Evolutionary conservation across 2,329 filamentous ascomycete species (phyloP).

Genomic region (Fusarium heterosporum): DNA sequence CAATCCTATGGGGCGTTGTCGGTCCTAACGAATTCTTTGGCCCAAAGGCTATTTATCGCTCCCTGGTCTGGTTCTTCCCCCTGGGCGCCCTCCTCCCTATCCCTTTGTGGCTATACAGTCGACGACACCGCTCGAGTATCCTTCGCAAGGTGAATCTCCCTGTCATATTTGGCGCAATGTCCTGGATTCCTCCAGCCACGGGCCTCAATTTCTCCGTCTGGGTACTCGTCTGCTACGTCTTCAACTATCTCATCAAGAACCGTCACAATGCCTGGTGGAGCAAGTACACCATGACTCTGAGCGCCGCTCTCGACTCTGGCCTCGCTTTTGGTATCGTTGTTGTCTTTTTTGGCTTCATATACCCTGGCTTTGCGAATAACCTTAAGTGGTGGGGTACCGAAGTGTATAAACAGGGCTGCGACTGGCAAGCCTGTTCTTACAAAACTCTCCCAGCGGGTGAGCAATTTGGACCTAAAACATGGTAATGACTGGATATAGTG

Average conservation of each 20-base stretch:
- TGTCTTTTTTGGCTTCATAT: conserved; percentile 89
- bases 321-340: conserved; percentile 85
- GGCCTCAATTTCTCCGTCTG: conserved; percentile 91
- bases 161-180: conserved; percentile 83
- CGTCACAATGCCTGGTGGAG: conserved; percentile 83
- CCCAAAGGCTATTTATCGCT: conserved; percentile 76
- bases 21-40: conserved; percentile 88
- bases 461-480: conserved; percentile 73
- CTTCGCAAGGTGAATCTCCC: conserved; percentile 84
- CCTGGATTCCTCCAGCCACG: conserved; percentile 88
- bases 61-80: conserved; percentile 84
- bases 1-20: conserved; percentile 89
- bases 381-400: conserved; percentile 93
- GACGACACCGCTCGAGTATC: conserved; percentile 69
- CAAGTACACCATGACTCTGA: conserved; percentile 91
- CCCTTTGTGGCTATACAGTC: conserved; percentile 77
- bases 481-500: conserved; percentile 54
- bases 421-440: conserved; percentile 85
- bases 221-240: conserved; percentile 85
- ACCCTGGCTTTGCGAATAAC: conserved; percentile 77
- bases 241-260: conserved; percentile 81
- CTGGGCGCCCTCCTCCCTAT: conserved; percentile 81
- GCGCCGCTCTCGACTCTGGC: conserved; percentile 84
- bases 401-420: conserved; percentile 84
- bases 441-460: conserved; percentile 70